A percentile compares a stretch with the other conserved stretches of the same genome.
Evolutionary conservation across 225 moss, liverwort and hornwort genomes (phyloP).

Genomic region (Antitrichia curtipendula): DNA sequence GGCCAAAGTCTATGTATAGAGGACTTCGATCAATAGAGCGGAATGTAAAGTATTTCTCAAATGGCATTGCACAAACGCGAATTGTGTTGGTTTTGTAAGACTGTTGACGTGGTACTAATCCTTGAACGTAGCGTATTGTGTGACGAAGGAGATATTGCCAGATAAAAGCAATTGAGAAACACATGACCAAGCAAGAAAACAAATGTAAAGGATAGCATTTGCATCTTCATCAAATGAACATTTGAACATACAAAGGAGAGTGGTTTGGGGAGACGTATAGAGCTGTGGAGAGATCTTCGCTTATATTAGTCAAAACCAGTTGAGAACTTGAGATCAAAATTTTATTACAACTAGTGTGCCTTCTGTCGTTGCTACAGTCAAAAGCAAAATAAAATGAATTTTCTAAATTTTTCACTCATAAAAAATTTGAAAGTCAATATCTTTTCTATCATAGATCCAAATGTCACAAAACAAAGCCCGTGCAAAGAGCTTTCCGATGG

Average conservation of each 20-base stretch:
- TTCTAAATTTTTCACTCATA: too few species aligned
- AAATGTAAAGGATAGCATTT: background rate
- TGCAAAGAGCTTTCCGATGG: too few species aligned
- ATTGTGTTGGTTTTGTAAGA: background rate
- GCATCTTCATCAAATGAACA: background rate
- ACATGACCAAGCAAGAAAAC: background rate
- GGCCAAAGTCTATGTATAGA: background rate
- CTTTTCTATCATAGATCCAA: too few species aligned
- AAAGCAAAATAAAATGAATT: too few species aligned
- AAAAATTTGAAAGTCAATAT: too few species aligned
- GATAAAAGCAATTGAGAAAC: background rate
- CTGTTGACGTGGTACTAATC: background rate
- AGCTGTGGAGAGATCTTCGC: background rate
- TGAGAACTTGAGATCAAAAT: background rate
- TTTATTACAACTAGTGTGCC: too few species aligned
- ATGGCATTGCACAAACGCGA: background rate
- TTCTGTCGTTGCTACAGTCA: too few species aligned
- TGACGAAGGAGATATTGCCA: background rate
- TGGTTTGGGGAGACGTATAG: background rate
- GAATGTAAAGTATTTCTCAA: too few species aligned
- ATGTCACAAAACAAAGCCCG: too few species aligned
- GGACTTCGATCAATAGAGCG: background rate
- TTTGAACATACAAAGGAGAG: background rate
- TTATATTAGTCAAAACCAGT: background rate
- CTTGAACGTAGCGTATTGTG: background rate